A percentile compares a stretch with the other conserved stretches of the same genome.
phyloP scores from a whole-genome alignment of 2,329 filamentous ascomycete species.

The Taxawa tesnikishii region DNA sequence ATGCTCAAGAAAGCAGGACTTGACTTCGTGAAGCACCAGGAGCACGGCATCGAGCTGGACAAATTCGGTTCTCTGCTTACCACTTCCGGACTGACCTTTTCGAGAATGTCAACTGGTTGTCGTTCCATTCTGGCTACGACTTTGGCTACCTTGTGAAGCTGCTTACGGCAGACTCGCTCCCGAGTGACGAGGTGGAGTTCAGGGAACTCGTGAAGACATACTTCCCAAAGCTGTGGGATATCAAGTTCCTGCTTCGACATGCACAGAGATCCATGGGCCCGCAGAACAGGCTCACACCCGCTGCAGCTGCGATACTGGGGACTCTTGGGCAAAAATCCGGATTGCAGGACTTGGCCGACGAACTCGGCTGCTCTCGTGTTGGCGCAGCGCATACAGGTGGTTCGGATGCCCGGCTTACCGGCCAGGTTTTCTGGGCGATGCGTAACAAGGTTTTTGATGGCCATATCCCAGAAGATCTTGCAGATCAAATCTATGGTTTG shows the following conservation, averaged over 20 bases:
- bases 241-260: conserved; percentile 93
- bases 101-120: conserved; percentile 88
- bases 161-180: conserved; percentile 69
- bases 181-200: conserved; percentile 82
- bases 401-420: conserved; percentile 85
- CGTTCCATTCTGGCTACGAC: conserved; percentile 95
- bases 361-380: conserved; percentile 78
- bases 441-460: conserved; percentile 78
- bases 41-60: conserved; percentile 79
- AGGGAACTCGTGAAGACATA: conserved; percentile 80
- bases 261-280: conserved; percentile 43
- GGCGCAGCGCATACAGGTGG: conserved; percentile 86
- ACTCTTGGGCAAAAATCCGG: conserved; percentile 85
- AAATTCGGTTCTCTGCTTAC: conserved; percentile 85
- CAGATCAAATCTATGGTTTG: conserved; percentile 89
- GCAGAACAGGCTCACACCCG: conserved; percentile 39
- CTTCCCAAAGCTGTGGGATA: conserved; percentile 88
- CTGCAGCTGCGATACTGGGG: conserved; percentile 61
- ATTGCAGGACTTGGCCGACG: conserved; percentile 85
- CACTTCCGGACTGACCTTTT: conserved; percentile 80
- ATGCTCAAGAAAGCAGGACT: conserved; percentile 86
- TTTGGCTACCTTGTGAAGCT: conserved; percentile 96
- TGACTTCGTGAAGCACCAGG: conserved; percentile 72
- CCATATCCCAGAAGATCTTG: conserved; percentile 62
- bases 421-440: conserved; percentile 90